Evolutionary conservation across 2,329 filamentous ascomycete species (phyloP), one percentile per base, ranked within the genome.

Genomic region (Herpotrichia juniperi): DNA sequence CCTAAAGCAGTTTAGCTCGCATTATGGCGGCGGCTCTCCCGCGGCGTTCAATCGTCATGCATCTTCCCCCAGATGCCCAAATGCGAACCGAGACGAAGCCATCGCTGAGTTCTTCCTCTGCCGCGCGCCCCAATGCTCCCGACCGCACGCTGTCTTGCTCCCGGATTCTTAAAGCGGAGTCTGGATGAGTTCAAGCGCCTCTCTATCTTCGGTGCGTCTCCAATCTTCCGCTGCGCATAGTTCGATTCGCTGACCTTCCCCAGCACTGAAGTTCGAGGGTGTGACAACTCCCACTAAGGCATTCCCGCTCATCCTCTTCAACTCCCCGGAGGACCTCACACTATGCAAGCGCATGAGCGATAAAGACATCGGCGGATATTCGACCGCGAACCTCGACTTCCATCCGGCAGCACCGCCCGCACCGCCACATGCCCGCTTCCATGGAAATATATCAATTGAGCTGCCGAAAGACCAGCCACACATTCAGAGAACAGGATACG

Each of bases 381-480:
- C 93, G 28, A 84, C 83, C 16, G 88, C 86, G 35, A 77, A 84
- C 39, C 79, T 97, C 54, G 88, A 93, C 63, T 87, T 85, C 70
- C 77, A 86, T 34, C 76, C 71, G 10, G 64, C 61, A 32, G 64
- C 68, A 11, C 63, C 76, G n/a, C 75, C 73, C 2, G 78, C 82
- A 40, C 83, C 84, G 17, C 79, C 85, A 25, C 90, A 96, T 75
- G 86, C 87, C 16, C 84, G 88, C 54, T 99, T 97, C 78, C 86
- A 93, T 76, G 94, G 94, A 58, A 85, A 73, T 50, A 97, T 99
- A 69, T 96, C 91, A 2, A 96, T 88, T 11, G 85, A 90, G 50
- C 83, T 99, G 1, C 94, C 94, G 0, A 76, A 79, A 10, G 83
- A 93, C 73, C 81, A 82, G 34, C 89, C 88, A n/a, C 82, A 89